phyloP scores from a whole-genome alignment of 2,329 filamentous ascomycete genomes.

The Mycogone perniciosa region DNA sequence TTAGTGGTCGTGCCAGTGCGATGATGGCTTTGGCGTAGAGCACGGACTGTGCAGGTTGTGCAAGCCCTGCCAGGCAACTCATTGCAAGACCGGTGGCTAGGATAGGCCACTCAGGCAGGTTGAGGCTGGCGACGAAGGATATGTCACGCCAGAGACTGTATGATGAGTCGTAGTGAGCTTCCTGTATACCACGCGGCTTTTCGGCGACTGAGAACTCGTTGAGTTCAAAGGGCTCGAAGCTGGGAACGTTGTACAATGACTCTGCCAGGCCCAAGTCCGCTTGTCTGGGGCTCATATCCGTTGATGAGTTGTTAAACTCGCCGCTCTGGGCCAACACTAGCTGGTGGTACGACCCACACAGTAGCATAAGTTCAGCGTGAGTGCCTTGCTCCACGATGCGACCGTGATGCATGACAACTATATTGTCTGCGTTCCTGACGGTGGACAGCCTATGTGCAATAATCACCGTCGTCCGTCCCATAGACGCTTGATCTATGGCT shows the following conservation, averaged over 20 bases:
- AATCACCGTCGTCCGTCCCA: not conserved
- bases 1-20: not conserved
- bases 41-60: constrained; percentile 1
- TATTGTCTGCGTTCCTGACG: not conserved
- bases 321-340: no score
- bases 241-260: no score
- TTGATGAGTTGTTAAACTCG: no score
- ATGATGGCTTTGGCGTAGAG: constrained; percentile 3
- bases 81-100: not conserved
- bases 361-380: not conserved
- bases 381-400: not conserved
- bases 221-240: no score
- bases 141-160: not conserved
- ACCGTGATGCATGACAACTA: not conserved
- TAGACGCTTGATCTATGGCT: constrained; percentile 26
- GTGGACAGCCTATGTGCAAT: not conserved
- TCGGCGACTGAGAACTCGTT: no score
- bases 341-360: no score
- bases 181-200: no score
- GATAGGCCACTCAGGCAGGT: not conserved
- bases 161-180: no score
- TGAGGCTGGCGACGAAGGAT: not conserved
- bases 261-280: no score
- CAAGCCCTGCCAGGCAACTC: not conserved
- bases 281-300: no score